Percentiles rank a stretch among this genome's conserved stretches.
phyloP scores from a whole-genome alignment of 306 rosid species.

The Trichosanthes cucumerina region DNA sequence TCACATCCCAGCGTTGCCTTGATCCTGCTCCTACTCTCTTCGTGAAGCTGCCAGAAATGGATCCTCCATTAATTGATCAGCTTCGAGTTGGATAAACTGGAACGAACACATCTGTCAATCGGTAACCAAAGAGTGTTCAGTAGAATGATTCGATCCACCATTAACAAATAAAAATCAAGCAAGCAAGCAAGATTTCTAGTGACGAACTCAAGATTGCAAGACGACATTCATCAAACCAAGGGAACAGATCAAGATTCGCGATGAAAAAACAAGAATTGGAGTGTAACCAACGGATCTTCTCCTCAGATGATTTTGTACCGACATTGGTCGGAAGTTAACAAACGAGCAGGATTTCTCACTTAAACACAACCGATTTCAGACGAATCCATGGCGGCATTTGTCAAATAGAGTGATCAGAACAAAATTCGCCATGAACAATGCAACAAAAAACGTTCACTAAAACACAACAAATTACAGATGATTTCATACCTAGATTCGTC shows the following conservation, averaged over 20 bases:
- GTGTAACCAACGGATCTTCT: too few species aligned
- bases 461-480: neutral
- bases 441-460: neutral
- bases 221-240: too few species aligned
- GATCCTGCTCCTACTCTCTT: slow-evolving; percentile 37
- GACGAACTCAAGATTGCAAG: too few species aligned
- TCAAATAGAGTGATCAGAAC: neutral
- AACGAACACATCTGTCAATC: slow-evolving; percentile 45
- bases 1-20: slow-evolving; percentile 61
- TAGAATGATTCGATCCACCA: fast-evolving
- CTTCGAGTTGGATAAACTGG: slow-evolving; percentile 60
- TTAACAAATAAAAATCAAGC: neutral
- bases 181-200: neutral
- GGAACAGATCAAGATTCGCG: too few species aligned
- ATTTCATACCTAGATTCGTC: neutral
- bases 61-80: slow-evolving; percentile 55
- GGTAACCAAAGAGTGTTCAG: neutral
- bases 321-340: too few species aligned
- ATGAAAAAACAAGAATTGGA: too few species aligned
- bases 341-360: neutral
- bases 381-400: neutral
- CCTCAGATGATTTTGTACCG: too few species aligned
- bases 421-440: neutral
- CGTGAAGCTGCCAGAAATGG: slow-evolving; percentile 39
- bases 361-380: neutral